Evolutionary conservation across 176 grass and related monocot species (phyloP), one percentile per base, ranked within the genome.

Genomic region (Cocos nucifera): DNA sequence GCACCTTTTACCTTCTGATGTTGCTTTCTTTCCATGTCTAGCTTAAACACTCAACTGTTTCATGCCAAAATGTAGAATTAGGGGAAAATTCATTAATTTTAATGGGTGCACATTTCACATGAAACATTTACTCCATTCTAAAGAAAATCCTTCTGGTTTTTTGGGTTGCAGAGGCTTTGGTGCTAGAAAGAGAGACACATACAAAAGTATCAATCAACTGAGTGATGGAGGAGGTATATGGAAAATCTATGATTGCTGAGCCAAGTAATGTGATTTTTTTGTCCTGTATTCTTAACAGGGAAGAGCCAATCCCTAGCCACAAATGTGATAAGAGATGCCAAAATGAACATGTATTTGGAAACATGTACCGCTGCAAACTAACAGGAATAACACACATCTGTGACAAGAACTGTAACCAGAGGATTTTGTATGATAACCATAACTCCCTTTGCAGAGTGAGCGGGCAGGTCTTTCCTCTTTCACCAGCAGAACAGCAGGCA

Each of bases 191-290:
- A 29, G 39, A 64, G 22, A 72, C 65, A 63, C 59, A 53, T 51
- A 65, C 16, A 61, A 79, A 67, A 69, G 15, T 62, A 54, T 72
- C 54, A 56, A 9, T 55, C 70, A 0, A 52, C 65, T 77, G 78
- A 65, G 65, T 52, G 50, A 98, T 98, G 93, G 93, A 98, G 93
- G 87, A 98, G 93, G 87, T 98, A 80, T 78, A 80, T 78, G 93
- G 87, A 63, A 92, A 83, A 78, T 70, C 84, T 85, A 81, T 86
- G 81, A 86, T 92, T 82, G 84, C 79, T 78, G 93, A 98, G 81
- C 84, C 88, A 69, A 98, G 77, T 81, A 90, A 92, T 80, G 93
- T 87, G 57, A 98, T 98, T 85, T 98, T 83, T 70, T 73, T 98
- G 78, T 98, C 93, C 53, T 78, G 66, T 74, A 89, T 97, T 72